phyloP scores from a whole-genome alignment of 352 stramenopile genomes.

The Globisporangium middletonii region DNA sequence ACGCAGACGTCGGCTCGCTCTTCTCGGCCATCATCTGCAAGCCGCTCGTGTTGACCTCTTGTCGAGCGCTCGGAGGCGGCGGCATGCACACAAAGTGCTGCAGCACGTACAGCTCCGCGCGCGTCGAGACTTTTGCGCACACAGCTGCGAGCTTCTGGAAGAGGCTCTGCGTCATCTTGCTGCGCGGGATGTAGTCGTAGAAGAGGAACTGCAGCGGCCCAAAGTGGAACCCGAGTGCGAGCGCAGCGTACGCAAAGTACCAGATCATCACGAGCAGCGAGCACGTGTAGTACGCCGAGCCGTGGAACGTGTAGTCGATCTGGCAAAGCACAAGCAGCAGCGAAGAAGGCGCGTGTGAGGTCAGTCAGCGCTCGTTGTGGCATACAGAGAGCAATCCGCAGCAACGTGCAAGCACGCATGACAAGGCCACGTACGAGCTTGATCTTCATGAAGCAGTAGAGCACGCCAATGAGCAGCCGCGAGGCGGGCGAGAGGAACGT shows the following conservation, averaged over 20 bases:
- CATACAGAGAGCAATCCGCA: background rate
- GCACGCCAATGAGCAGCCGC: constrained; percentile 61
- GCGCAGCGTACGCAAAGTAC: constrained; percentile 58
- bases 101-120: constrained; percentile 44
- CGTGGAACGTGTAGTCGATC: constrained; percentile 81
- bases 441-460: constrained; percentile 78
- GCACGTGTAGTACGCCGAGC: constrained; percentile 57
- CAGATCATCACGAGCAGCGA: constrained; percentile 58
- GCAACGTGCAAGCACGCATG: constrained; percentile 3
- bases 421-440: constrained; percentile 31
- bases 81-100: constrained; percentile 45
- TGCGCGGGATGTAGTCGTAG: constrained; percentile 56
- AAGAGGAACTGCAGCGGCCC: constrained; percentile 77
- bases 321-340: constrained; percentile 11
- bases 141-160: constrained; percentile 33
- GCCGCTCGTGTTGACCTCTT: constrained; percentile 4
- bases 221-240: constrained; percentile 76
- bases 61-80: constrained; percentile 13
- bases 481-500: constrained; percentile 51
- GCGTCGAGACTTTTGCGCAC: constrained; percentile 33
- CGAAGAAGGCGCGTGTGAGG: background rate
- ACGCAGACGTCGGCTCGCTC: constrained; percentile 13
- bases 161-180: constrained; percentile 46
- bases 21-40: constrained; percentile 21
- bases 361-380: background rate